Base-by-base conservation (phyloP, 352 stramenopile genomes). In the Pelagophyceae sp. region DNA sequence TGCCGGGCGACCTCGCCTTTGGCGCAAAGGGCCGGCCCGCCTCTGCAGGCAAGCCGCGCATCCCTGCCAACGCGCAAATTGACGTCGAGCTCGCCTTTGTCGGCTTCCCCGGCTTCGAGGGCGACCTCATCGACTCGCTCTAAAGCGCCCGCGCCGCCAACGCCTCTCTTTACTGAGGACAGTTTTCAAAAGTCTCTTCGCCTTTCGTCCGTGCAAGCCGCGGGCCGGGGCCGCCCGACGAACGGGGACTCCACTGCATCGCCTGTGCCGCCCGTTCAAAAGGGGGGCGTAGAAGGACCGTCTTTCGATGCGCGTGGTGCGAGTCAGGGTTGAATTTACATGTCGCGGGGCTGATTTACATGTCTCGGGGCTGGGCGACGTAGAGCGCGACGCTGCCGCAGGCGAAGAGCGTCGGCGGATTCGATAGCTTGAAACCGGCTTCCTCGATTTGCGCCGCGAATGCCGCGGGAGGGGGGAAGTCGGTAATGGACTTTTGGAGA, bases 401-500 rank as follows among this genome's bases (percentile, higher is more conserved):
- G 61, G 61, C 61, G 33, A 87, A 88, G 75, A 87, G 87, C 76
- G 88, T 77, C 65, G 88, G 82, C 0, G 79, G 38, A 0, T 86
- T 64, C 27, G n/a, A n/a, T n/a, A 83, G 33, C 37, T 84, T 79
- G 61, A 90, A 90, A 33, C 77, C 79, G 31, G 87, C 76, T 40
- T 74, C 69, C 78, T 89, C 80, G 77, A 92, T 83, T 35, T 85
- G 80, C 3, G 61, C 25, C 15, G 71, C 79, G 80, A 90, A 92
- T 31, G 87, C 80, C 25, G 77, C 40, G 0, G 85, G 85, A 27
- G 81, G 82, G 50, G 87, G 87, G 80, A 92, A 92, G 19, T 88
- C 80, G 51, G 85, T 81, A 33, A 92, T 92, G n/a, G 82, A 88
- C 77, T 89, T 87, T 81, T 89, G 85, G 35, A 92, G 80, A 83